Conservation (phyloP, 257 asterid genomes). For the Misopates orontium region DNA sequence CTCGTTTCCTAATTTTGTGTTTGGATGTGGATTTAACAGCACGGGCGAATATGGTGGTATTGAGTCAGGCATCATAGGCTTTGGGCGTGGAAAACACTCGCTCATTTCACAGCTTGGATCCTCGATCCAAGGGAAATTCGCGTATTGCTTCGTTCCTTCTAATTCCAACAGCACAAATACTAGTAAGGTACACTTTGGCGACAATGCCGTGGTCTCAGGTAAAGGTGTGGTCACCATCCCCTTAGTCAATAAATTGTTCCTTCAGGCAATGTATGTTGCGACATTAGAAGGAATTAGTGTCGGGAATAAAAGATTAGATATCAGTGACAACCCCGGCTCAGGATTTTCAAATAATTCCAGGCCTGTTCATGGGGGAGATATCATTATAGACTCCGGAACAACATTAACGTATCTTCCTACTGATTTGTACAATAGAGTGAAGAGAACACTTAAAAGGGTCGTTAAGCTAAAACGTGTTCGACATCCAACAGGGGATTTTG, state of each 20-base stretch:
- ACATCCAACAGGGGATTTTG: slow-evolving; percentile 24
- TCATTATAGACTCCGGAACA: slow-evolving; percentile 50
- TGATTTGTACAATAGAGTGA: slow-evolving; percentile 14
- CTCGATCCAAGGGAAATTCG: slow-evolving; percentile 45
- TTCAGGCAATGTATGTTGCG: slow-evolving; percentile 39
- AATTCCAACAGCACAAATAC: slow-evolving; percentile 15
- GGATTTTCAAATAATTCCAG: not conserved
- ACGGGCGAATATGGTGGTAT: slow-evolving; percentile 26
- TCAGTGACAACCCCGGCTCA: not conserved
- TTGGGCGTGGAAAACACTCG: slow-evolving; percentile 53
- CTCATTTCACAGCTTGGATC: slow-evolving; percentile 49
- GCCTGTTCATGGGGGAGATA: slow-evolving; percentile 27
- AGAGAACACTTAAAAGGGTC: not conserved
- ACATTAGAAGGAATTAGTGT: slow-evolving; percentile 53
- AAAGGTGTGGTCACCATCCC: slow-evolving; percentile 49
- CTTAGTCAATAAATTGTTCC: slow-evolving; percentile 23
- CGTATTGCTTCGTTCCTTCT: slow-evolving; percentile 58
- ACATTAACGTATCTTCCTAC: slow-evolving; percentile 25
- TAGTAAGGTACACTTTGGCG: slow-evolving; percentile 54
- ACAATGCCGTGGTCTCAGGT: slow-evolving; percentile 38
- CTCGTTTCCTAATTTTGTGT: slow-evolving; percentile 30
- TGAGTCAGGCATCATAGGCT: slow-evolving; percentile 63
- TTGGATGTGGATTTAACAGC: slow-evolving; percentile 61
- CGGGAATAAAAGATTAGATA: slow-evolving; percentile 19
- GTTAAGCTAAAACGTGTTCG: slow-evolving; percentile 2